Evolutionary conservation across 495 filamentous ascomycete genomes (phyloP).

Genomic region (Annulohypoxylon maeteangense): DNA sequence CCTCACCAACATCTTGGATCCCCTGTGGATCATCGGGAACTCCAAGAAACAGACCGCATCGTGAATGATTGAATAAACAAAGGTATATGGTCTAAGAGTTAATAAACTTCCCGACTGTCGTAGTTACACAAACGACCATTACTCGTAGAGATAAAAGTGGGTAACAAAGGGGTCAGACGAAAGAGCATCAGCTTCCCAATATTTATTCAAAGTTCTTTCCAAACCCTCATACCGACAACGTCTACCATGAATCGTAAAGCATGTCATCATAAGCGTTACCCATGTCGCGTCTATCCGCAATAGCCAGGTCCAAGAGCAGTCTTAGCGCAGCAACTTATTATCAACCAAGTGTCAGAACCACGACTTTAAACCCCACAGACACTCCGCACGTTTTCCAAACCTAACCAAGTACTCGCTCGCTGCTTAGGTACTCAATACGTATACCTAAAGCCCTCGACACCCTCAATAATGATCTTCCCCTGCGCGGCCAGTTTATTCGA

Average conservation of each 20-base stretch:
- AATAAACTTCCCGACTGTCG: too few species aligned
- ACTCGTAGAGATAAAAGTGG: background rate
- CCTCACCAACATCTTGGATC: too few species aligned
- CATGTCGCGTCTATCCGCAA: background rate
- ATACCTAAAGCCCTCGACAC: slow-evolving; percentile 65
- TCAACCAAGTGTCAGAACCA: background rate
- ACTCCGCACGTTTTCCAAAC: too few species aligned
- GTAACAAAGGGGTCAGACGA: background rate
- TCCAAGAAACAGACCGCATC: too few species aligned
- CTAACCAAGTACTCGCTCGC: too few species aligned
- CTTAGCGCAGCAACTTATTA: background rate
- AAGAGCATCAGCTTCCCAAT: background rate
- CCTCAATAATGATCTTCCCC: slow-evolving; percentile 64
- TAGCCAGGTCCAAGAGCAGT: background rate
- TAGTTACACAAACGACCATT: background rate
- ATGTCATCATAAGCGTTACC: background rate
- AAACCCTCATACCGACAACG: too few species aligned
- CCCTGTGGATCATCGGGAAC: too few species aligned
- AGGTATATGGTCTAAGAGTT: too few species aligned
- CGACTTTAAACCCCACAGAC: background rate
- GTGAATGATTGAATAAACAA: too few species aligned
- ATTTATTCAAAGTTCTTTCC: too few species aligned
- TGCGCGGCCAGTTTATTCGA: slow-evolving; percentile 64
- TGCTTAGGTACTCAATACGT: slow-evolving; percentile 53
- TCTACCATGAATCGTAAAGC: slow-evolving; percentile 6